Base-by-base conservation (phyloP, 2,329 filamentous ascomycete genomes). In the Aspergillus sp. region DNA sequence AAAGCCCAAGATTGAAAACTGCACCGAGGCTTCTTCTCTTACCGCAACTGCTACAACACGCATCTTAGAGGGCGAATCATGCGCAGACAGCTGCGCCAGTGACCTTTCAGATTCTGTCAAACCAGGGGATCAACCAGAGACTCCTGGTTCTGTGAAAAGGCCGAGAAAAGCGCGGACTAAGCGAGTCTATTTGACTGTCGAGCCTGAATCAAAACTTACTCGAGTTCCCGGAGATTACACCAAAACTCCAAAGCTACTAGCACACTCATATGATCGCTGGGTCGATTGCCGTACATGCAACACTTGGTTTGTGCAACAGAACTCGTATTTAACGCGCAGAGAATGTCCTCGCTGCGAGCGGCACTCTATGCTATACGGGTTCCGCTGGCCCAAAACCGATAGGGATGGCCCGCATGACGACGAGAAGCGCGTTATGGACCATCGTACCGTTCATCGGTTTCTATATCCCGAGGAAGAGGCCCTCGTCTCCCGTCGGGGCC, bases 291-390 rank as follows among this genome's bases (percentile, higher is more conserved):
- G 86, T 51, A 91, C 89, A 24, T 99, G 95, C 76, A 84, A 85
- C 49, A 83, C 83, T 1, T 85, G 88, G 58, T 99, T 98, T 70
- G 89, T 98, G 5, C 93, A 98, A 72, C 83, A 86, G 41, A 89
- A 98, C 62, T 91, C 91, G 0, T 97, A 96, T 72, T 88, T 88
- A 63, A 97, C 93, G 1, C 86, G 89, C 52, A 87, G 89, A 48
- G 89, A 91, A 15, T 99, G 95, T 71, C 93, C 91, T 4, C 86
- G 95, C 6, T 99, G 95, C 73, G 95, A 99, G 76, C 85, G 95
- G 0, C 95, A 99, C 70, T 96, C 90, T 15, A 98, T 96, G 77
- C 78, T 99, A 0, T 99, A 98, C 71, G 96, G 96, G 0, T 97
- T 90, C 69, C 82, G 89, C 56, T 99, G 95, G 95, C 95, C 95